These are phyloP conservation scores for Pestalotiopsis fici DNA, from an alignment of 2,329 filamentous ascomycete genomes.

Conservation along the genomic window DNA sequence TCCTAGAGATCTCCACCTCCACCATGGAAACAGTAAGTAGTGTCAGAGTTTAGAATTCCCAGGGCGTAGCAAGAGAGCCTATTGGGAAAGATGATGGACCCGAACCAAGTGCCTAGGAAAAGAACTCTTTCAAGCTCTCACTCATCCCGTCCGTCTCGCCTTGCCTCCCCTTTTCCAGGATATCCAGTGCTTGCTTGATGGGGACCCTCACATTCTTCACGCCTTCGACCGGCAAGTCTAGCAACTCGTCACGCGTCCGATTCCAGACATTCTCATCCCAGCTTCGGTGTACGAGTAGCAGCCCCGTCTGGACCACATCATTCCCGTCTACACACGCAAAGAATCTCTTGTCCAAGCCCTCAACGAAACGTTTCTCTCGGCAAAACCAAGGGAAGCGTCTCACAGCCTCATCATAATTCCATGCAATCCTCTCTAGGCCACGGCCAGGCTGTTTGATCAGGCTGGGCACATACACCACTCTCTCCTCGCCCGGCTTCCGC, in stretches of 20 bases:
- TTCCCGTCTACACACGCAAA: constrained; percentile 13
- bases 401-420: constrained; percentile 16
- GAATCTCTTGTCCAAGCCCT: constrained; percentile 14
- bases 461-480: constrained; percentile 8
- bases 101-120: neutral
- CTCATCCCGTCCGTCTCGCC: neutral
- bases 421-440: constrained; percentile 9
- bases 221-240: neutral
- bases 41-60: no score
- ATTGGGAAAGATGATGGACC: no score
- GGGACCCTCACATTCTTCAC: neutral
- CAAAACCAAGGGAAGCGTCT: constrained; percentile 17
- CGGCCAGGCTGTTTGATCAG: neutral
- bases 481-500: constrained; percentile 13
- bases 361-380: constrained; percentile 12
- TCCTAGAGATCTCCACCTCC: no score
- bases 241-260: neutral
- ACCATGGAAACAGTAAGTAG: no score
- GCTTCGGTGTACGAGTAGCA: neutral
- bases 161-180: neutral
- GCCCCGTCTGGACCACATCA: neutral
- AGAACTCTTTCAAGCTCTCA: neutral
- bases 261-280: neutral
- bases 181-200: neutral
- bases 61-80: no score